Evolutionary conservation across 176 grass and related monocot species (phyloP), one percentile per base, ranked within the genome.

Genomic region (Triticum monococcum): DNA sequence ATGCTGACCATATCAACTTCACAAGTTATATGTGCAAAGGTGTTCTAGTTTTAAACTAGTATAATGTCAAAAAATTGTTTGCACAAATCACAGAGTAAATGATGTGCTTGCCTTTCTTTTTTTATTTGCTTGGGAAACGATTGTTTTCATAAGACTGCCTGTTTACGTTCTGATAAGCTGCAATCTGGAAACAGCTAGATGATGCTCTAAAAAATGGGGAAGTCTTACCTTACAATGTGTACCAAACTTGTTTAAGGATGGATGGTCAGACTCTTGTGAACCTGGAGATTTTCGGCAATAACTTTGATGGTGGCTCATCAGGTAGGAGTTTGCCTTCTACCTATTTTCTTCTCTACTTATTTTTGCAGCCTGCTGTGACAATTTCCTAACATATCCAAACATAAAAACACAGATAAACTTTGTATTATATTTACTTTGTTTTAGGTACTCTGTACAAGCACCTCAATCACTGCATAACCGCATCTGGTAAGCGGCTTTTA

Each of bases 261-360:
- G 93, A 95, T 76, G 96, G 96, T 46, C 96, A 98, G 71, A 95
- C 96, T 62, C 96, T 98, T 56, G 86, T 95, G 67, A 98, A 98
- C 91, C 96, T 98, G 79, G 96, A 98, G 85, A 92, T 98, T 84
- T 98, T 98, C 87, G 86, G 75, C 75, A 98, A 98, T 72, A 98
- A 75, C 83, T 84, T 84, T 83, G 93, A 98, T 81, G 93, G 93
- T 30, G 88, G 96, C 36, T 83, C 88, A 83, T 89, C 96, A 89
- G 96, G 93, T 94, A 89, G 26, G 68, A 60, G 35, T 66, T 24
- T 10, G 32, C 69, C 20, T 78, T 86, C 70, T 57, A 65, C 73
- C 59, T 64, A 62, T 8, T 8, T 78, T 33, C 12, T 68, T 20
- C 37, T 67, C 84, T 77, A 56, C 6, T 72, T 59, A 24, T 81